phyloP scores from a whole-genome alignment of 768 basidiomycete species.

The Cubamyces sp. region DNA sequence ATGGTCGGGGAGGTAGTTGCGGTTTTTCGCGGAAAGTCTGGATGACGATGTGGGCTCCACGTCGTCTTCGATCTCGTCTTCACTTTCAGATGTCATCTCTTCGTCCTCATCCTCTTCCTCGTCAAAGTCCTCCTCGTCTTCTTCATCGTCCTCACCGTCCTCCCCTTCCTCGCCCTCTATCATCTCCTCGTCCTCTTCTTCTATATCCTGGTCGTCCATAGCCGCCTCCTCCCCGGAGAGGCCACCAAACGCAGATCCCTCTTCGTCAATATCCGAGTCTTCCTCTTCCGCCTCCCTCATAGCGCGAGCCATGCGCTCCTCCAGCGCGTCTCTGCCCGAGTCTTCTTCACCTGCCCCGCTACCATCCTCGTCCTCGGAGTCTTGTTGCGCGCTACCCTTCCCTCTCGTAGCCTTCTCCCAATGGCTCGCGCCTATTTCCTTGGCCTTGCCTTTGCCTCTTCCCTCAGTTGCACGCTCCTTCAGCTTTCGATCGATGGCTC shows the following conservation, averaged over 20 bases:
- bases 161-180: conserved; percentile 10
- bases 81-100: conserved; percentile 17
- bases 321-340: conserved; percentile 27
- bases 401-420: conserved; percentile 26
- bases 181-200: conserved; percentile 23
- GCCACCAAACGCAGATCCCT: conserved; percentile 29
- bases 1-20: conserved; percentile 66
- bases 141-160: conserved; percentile 10
- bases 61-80: conserved; percentile 30
- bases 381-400: conserved; percentile 13
- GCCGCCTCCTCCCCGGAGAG: conserved; percentile 28
- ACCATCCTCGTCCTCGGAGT: conserved; percentile 23
- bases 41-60: conserved; percentile 23
- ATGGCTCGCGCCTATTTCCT: conserved; percentile 12
- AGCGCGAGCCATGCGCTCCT: conserved; percentile 44
- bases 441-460: conserved; percentile 15
- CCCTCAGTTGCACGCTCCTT: conserved; percentile 49
- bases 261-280: conserved; percentile 34
- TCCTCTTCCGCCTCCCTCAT: conserved; percentile 45
- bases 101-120: conserved; percentile 29
- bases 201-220: conserved; percentile 20
- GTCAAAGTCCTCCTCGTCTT: conserved; percentile 6
- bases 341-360: conserved; percentile 22
- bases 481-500: conserved; percentile 50
- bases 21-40: conserved; percentile 26